These are phyloP conservation scores for Choricystis sp. DNA, from an alignment of 139 green algal genomes.

Conservation along the genomic window DNA sequence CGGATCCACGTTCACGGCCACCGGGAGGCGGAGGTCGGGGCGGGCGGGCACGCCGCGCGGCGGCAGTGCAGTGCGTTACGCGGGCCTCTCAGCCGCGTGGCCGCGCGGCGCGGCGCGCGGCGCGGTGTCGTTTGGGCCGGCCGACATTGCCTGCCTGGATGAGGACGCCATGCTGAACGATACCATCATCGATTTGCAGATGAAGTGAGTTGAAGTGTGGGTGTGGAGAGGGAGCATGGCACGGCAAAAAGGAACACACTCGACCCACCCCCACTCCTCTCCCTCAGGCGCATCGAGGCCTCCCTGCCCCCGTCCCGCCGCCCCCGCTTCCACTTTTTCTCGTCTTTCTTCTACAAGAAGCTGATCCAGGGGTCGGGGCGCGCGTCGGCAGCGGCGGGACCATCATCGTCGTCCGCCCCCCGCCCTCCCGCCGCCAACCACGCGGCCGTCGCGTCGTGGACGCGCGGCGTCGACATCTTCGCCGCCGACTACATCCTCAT, in stretches of 20 bases:
- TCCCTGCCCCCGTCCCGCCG: background rate
- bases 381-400: no score
- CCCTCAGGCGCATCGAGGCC: background rate
- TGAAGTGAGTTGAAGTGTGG: no score
- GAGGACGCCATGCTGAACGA: background rate
- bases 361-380: background rate
- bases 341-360: background rate
- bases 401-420: background rate
- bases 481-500: background rate
- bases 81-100: no score
- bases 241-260: no score
- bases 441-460: background rate
- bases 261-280: no score
- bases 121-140: background rate
- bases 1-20: no score
- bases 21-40: no score
- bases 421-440: background rate
- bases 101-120: no score
- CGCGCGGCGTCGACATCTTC: background rate
- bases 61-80: no score
- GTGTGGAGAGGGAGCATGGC: no score
- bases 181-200: background rate
- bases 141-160: background rate
- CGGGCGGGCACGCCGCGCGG: no score
- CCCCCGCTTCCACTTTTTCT: background rate